Base-by-base conservation (phyloP, 2,329 filamentous ascomycete species). In the Cercospora berteroae region DNA sequence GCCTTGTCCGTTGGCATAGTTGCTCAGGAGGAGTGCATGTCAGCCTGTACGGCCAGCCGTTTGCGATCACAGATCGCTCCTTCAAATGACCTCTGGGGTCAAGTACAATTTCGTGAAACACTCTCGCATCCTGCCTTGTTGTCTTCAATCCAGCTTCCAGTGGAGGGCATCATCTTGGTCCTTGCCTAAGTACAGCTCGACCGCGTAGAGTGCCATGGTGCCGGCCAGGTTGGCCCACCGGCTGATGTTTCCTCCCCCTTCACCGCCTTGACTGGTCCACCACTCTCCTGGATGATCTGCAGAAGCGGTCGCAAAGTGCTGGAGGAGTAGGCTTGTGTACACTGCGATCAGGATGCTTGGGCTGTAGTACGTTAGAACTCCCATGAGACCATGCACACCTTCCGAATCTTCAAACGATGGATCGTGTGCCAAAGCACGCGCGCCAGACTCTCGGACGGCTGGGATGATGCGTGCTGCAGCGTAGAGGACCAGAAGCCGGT, bases 401-500 rank as follows among this genome's bases (percentile, higher is more conserved):
- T 75, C 74, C 18, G 69, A 64, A 70, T 98, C 94, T 67, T 97
- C 93, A 48, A 96, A 85, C 42, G 89, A 90, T 1, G 92, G 92
- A 76, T 96, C 93, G 71, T 96, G 89, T 74, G 93, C 91, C 39
- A 97, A 83, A 5, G 91, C 92, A 69, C 89, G 86, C 3, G 92
- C 93, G 16, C 94, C 94, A 25, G 91, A 90, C 77, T 97, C 93
- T 55, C 92, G 89, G 12, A 99, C 90, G 0, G 94, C 94, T 0
- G 95, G 95, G 66, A 99, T 97, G 78, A 99, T 98, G 66, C 94
- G 89, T 5, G 94, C 97, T 23, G 94, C 94, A 67, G 93, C 93
- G 80, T 98, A 98, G 78, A 98, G 93, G 63, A 98, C 95, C 72
- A 97, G 91, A 48, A 97, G 89, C 61, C 95, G 91, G 80, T 97